Evolutionary conservation across 768 basidiomycete species (phyloP).

Genomic region (Hirschioporus abietinus): DNA sequence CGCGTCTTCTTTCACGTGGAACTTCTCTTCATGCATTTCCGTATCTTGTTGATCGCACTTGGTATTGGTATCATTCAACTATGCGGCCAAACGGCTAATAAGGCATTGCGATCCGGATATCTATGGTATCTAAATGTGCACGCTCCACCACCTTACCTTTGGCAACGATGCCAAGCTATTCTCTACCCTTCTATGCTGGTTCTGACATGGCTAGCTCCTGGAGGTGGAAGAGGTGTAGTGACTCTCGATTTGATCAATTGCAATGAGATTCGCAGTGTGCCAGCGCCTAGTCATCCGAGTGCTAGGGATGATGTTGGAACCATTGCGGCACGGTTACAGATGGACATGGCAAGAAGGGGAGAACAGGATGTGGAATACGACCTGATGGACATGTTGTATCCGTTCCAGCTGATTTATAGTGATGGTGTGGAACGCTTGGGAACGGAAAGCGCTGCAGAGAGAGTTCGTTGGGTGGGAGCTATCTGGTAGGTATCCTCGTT

Average conservation of each 20-base stretch:
- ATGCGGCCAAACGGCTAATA: too few species aligned
- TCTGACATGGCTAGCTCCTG: slow-evolving; percentile 82
- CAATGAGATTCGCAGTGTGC: slow-evolving; percentile 76
- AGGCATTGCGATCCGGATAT: slow-evolving; percentile 61
- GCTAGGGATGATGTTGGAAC: slow-evolving; percentile 86
- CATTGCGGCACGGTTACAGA: slow-evolving; percentile 64
- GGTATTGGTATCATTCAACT: too few species aligned
- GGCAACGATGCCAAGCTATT: slow-evolving; percentile 79
- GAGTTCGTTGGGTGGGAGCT: slow-evolving; percentile 88
- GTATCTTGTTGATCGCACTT: too few species aligned
- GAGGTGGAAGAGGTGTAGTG: slow-evolving; percentile 79
- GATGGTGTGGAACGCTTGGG: slow-evolving; percentile 88
- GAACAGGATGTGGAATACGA: slow-evolving; percentile 28
- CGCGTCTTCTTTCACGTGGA: too few species aligned
- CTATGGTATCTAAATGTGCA: slow-evolving; percentile 95
- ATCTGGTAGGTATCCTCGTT: slow-evolving; percentile 59
- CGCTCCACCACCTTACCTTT: slow-evolving; percentile 66
- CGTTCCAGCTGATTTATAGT: slow-evolving; percentile 85
- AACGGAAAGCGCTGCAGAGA: slow-evolving; percentile 81
- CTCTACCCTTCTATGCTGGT: slow-evolving; percentile 81
- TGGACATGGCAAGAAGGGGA: slow-evolving; percentile 5
- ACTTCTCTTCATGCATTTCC: too few species aligned
- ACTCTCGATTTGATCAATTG: slow-evolving; percentile 85
- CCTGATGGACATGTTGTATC: slow-evolving; percentile 72
- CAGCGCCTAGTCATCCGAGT: slow-evolving; percentile 73